Percentiles rank a stretch among this genome's conserved stretches.
These are phyloP conservation scores for Jatropha curcas DNA, from an alignment of 345 rosid genomes.

Conservation along the genomic window DNA sequence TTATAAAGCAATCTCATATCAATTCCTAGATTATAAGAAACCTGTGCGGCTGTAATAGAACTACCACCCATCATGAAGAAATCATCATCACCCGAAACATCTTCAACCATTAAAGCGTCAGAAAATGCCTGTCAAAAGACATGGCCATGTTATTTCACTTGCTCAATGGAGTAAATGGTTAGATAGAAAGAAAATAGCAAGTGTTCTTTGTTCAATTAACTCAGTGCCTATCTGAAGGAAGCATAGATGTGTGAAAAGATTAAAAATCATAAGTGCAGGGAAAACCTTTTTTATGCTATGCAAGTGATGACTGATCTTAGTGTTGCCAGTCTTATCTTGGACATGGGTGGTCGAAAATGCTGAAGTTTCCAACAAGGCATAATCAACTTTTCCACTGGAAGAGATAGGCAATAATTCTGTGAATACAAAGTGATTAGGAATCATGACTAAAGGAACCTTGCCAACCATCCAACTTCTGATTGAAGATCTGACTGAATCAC, in stretches of 20 bases:
- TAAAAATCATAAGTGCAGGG: slow-evolving; percentile 11
- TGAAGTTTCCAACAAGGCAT: slow-evolving; percentile 50
- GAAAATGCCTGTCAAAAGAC: slow-evolving; percentile 60
- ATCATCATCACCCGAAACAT: slow-evolving; percentile 66
- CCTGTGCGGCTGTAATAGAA: slow-evolving; percentile 87
- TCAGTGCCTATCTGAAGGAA: slow-evolving; percentile 5
- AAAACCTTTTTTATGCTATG: slow-evolving; percentile 71
- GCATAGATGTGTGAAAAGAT: not conserved
- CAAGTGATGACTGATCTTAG: slow-evolving; percentile 35
- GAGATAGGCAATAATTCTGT: slow-evolving; percentile 65
- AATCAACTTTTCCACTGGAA: slow-evolving; percentile 84
- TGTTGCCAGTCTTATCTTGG: slow-evolving; percentile 32
- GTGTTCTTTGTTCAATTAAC: not conserved
- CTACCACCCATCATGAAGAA: slow-evolving; percentile 89
- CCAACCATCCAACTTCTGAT: slow-evolving; percentile 61
- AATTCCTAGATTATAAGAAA: slow-evolving; percentile 74
- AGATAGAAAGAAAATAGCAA: not conserved
- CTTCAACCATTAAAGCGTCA: slow-evolving; percentile 67
- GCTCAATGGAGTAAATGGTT: not conserved
- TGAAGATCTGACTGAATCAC: slow-evolving; percentile 39
- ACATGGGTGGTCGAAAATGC: slow-evolving; percentile 23
- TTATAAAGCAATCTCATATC: slow-evolving; percentile 75
- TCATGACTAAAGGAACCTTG: slow-evolving; percentile 72
- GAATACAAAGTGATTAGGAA: slow-evolving; percentile 58
- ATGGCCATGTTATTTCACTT: not conserved